Evolutionary conservation across 768 basidiomycete species (phyloP), one percentile per base, ranked within the genome.

Genomic region (Kockovaella imperatae): DNA sequence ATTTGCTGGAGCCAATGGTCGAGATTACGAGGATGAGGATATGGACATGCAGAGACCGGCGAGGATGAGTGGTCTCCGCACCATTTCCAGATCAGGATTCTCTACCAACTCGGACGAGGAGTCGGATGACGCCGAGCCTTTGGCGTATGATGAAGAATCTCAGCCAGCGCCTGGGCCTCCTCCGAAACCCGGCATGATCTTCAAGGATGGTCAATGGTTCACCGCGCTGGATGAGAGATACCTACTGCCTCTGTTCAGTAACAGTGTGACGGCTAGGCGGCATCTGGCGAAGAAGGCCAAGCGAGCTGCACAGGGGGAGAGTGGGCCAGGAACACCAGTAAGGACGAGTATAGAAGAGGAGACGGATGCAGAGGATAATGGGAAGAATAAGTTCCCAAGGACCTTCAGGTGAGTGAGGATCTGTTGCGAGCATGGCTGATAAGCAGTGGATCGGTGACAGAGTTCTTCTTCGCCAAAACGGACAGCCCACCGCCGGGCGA

Each of bases 201-300:
- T 73, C 63, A 50, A 71, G 10, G 88, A 93, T 45, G 83, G 86
- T 24, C 86, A 87, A 69, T 96, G 90, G 89, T 96, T 96, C 81
- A 89, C 90, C 59, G 78, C 83, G 36, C 73, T 99, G 31, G 93
- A 99, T 72, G 90, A 99, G 73, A 79, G 88, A 56, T 99, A 93
- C 69, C 74, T 99, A 17, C 72, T 97, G 2, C 91, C 91, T 18
- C 74, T 96, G 30, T 97, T 89, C 74, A 55, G 52, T 34, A 68
- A 70, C 48, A 57, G 53, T 18, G 69, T 70, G 4, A 68, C 69
- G 11, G 65, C 67, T 7, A 45, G 67, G 29, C 44, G 67, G 30
- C 65, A 70, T 49, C 54, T 62, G 23, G 56, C 59, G 17, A 42
- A 59, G 38, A 63, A 62, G 35, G 56, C 59, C 1, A 55, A 50